Conservation (phyloP, 83 land plant genomes). For the Thuja plicata region DNA sequence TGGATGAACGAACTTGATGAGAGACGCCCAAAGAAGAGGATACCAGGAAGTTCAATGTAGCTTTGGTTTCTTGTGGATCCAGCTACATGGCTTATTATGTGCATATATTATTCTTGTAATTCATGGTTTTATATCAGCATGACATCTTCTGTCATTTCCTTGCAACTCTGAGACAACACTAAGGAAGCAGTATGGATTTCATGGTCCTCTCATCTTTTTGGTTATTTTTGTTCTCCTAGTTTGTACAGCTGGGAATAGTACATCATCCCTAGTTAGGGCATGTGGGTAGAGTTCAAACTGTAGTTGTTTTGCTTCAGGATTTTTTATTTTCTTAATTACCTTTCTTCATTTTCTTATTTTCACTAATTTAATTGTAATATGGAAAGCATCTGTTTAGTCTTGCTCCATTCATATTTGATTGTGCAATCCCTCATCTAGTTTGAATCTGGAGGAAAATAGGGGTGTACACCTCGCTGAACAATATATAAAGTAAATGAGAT, state of each 20-base stretch:
- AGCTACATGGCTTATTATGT: not conserved
- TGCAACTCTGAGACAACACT: not conserved
- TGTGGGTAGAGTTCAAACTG: not conserved
- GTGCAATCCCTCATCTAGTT: too few relatives aligned
- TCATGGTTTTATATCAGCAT: not conserved
- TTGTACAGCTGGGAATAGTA: not conserved
- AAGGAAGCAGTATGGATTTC: not conserved
- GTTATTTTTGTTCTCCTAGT: not conserved
- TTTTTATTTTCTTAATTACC: not conserved
- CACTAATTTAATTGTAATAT: not conserved
- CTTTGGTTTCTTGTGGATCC: not conserved
- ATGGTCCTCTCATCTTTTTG: not conserved
- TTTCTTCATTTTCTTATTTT: not conserved
- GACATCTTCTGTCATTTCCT: not conserved
- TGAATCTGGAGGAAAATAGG: too few relatives aligned
- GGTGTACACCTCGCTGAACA: too few relatives aligned
- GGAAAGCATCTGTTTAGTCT: not conserved
- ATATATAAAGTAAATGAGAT: too few relatives aligned
- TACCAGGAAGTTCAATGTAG: slow-evolving; percentile 9
- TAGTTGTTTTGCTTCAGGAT: not conserved
- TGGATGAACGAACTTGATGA: slow-evolving; percentile 82
- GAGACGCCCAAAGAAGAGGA: slow-evolving; percentile 31
- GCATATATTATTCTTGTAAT: not conserved
- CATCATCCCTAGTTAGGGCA: not conserved
- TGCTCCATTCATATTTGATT: too few relatives aligned